Percentiles rank a stretch among this genome's conserved stretches.
Evolutionary conservation across 805 yeast species (phyloP).

Genomic region (Candida peoriensis): DNA sequence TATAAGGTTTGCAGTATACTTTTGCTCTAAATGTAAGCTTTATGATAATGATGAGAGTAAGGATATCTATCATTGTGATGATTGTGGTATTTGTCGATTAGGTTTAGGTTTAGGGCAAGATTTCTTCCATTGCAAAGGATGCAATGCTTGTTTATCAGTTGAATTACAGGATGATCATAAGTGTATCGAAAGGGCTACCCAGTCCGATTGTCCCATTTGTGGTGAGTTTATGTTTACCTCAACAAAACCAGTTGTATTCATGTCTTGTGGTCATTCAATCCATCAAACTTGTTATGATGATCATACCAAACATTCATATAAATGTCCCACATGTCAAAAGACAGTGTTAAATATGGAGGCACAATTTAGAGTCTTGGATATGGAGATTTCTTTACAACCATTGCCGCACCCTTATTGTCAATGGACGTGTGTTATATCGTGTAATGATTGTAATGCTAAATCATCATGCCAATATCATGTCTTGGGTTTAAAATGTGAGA

Average conservation of each 20-base stretch:
- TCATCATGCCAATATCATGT: slow-evolving; percentile 74
- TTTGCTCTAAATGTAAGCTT: slow-evolving; percentile 70
- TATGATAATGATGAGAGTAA: slow-evolving; percentile 79
- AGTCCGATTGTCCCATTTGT: slow-evolving; percentile 90
- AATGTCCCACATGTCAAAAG: slow-evolving; percentile 86
- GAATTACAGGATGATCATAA: slow-evolving; percentile 71
- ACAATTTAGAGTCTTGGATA: slow-evolving; percentile 80
- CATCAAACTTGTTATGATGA: slow-evolving; percentile 83
- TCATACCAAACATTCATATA: slow-evolving; percentile 75
- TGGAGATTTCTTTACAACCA: slow-evolving; percentile 70
- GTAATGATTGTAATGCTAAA: slow-evolving; percentile 87
- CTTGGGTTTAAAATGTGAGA: slow-evolving; percentile 81
- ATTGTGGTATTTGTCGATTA: slow-evolving; percentile 88
- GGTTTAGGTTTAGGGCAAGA: slow-evolving; percentile 88
- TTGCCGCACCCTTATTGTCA: slow-evolving; percentile 73
- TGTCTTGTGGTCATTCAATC: slow-evolving; percentile 93
- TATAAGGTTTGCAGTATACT: slow-evolving; percentile 65
- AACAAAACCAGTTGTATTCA: slow-evolving; percentile 76
- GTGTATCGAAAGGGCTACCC: slow-evolving; percentile 84
- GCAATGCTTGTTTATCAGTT: slow-evolving; percentile 84
- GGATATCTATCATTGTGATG: slow-evolving; percentile 86
- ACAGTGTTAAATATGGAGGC: slow-evolving; percentile 85
- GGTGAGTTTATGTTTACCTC: slow-evolving; percentile 87
- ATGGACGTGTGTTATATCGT: slow-evolving; percentile 72
- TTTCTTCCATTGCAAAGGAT: slow-evolving; percentile 84